Percentiles rank a stretch among this genome's conserved stretches.
phyloP scores from a whole-genome alignment of 768 basidiomycete genomes.

The Mycena vitilis region DNA sequence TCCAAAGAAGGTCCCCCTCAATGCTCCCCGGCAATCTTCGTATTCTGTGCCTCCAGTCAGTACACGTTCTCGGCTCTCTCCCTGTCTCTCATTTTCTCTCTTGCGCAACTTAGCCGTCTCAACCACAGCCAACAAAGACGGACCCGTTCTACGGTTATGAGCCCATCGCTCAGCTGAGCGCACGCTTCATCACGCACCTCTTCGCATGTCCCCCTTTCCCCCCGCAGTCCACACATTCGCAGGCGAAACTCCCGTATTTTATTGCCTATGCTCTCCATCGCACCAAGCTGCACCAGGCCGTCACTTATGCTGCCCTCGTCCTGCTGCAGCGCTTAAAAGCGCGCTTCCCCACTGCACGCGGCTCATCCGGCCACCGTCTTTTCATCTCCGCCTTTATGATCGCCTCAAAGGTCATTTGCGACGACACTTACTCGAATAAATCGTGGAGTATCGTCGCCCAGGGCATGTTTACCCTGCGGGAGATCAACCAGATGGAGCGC shows the following conservation, averaged over 20 bases:
- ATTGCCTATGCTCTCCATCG: constrained; percentile 91
- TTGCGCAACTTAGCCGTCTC: constrained; percentile 39
- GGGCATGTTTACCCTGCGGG: constrained; percentile 84
- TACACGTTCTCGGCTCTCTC: constrained; percentile 8
- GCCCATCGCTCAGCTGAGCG: constrained; percentile 72
- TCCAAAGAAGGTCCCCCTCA: constrained; percentile 34
- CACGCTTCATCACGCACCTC: constrained; percentile 84
- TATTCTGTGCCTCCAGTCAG: constrained; percentile 38
- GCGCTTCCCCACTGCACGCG: constrained; percentile 91
- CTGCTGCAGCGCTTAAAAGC: constrained; percentile 88
- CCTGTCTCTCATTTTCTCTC: constrained; percentile 17
- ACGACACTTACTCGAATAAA: constrained; percentile 95
- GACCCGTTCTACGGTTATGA: constrained; percentile 86
- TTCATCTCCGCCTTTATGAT: constrained; percentile 97
- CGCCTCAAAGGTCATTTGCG: constrained; percentile 91
- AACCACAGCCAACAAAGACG: constrained; percentile 44
- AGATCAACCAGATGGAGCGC: constrained; percentile 97
- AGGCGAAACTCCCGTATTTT: constrained; percentile 78
- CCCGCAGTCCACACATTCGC: constrained; percentile 64
- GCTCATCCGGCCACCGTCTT: constrained; percentile 89
- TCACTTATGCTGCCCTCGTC: constrained; percentile 75
- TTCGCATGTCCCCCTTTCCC: constrained; percentile 90
- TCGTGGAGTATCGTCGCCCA: constrained; percentile 93
- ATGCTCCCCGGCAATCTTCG: constrained; percentile 24
- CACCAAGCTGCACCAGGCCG: constrained; percentile 76